Conservation (phyloP, 148 eudicot genomes). For the Fagopyrum esculentum region DNA sequence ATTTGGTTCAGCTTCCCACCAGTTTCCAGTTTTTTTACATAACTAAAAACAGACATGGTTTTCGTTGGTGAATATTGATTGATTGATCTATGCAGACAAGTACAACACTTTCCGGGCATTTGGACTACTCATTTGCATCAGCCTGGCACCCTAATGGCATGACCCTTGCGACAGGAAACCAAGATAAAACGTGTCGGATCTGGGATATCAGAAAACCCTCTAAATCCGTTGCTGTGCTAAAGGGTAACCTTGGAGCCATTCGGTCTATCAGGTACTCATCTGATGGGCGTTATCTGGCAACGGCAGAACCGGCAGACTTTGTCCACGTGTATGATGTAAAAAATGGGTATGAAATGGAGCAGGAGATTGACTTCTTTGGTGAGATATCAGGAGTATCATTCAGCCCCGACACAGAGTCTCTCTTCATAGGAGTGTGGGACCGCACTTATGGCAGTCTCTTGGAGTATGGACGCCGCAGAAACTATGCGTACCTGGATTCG, state of each 20-base stretch:
- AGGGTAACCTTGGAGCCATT: conserved; percentile 29
- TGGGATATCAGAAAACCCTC: conserved; percentile 27
- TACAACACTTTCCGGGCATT: conserved; percentile 18
- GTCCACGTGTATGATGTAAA: conserved; percentile 26
- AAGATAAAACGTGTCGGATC: conserved; percentile 29
- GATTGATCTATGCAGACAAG: not conserved
- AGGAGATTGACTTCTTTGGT: conserved; percentile 32
- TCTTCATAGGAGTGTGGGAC: conserved; percentile 28
- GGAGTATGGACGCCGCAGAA: conserved; percentile 43
- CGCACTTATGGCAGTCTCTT: conserved; percentile 16
- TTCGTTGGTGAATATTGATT: too few relatives aligned
- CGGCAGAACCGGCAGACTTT: conserved; percentile 32
- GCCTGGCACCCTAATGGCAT: conserved; percentile 32
- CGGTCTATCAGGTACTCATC: conserved; percentile 27
- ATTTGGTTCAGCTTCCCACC: not conserved
- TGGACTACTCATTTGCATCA: conserved; percentile 31
- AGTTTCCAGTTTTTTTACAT: too few relatives aligned
- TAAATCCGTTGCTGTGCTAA: conserved; percentile 19
- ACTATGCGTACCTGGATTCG: conserved; percentile 60
- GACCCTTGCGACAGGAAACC: conserved; percentile 30
- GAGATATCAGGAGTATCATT: conserved; percentile 28
- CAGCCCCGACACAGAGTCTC: conserved; percentile 30
- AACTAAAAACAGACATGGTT: too few relatives aligned
- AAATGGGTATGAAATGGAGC: conserved; percentile 20
- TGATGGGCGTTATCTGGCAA: conserved; percentile 27